phyloP scores from a whole-genome alignment of 2,329 filamentous ascomycete genomes.

The Neopestalotiopsis rosae region DNA sequence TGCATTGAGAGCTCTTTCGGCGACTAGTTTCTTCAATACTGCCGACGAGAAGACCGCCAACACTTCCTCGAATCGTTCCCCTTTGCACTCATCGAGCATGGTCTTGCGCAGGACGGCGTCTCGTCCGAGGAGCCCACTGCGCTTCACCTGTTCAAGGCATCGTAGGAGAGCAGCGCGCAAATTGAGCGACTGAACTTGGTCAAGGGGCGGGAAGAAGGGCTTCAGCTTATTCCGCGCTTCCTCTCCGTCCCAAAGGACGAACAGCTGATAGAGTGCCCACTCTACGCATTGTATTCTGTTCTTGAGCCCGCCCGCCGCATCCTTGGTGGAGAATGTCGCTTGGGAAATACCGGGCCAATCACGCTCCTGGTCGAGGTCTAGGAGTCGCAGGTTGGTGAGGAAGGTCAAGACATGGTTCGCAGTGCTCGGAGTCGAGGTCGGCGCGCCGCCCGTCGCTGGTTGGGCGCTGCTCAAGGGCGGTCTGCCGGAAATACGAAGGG shows the following conservation, averaged over 20 bases:
- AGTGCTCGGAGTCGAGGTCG: slow-evolving; percentile 27
- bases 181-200: slow-evolving; percentile 89
- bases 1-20: slow-evolving; percentile 44
- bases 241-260: slow-evolving; percentile 80
- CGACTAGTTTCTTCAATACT: slow-evolving; percentile 74
- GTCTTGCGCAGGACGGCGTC: slow-evolving; percentile 87
- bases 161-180: slow-evolving; percentile 84
- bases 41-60: slow-evolving; percentile 83
- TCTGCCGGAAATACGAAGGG: slow-evolving; percentile 32
- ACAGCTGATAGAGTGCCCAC: slow-evolving; percentile 90
- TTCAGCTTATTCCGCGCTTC: slow-evolving; percentile 81
- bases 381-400: slow-evolving; percentile 80
- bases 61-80: slow-evolving; percentile 87
- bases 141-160: slow-evolving; percentile 84
- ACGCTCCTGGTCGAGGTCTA: slow-evolving; percentile 75
- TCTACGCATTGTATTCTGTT: slow-evolving; percentile 83
- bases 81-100: slow-evolving; percentile 95
- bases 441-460: slow-evolving; percentile 24
- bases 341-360: slow-evolving; percentile 82
- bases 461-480: slow-evolving; percentile 34
- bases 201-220: slow-evolving; percentile 88
- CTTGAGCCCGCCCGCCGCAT: slow-evolving; percentile 76
- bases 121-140: slow-evolving; percentile 79
- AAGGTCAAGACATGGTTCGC: slow-evolving; percentile 69
- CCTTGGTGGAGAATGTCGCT: slow-evolving; percentile 71